Evolutionary conservation across 331 rosid genomes (phyloP).

Genomic region (Prunus yedoensis): DNA sequence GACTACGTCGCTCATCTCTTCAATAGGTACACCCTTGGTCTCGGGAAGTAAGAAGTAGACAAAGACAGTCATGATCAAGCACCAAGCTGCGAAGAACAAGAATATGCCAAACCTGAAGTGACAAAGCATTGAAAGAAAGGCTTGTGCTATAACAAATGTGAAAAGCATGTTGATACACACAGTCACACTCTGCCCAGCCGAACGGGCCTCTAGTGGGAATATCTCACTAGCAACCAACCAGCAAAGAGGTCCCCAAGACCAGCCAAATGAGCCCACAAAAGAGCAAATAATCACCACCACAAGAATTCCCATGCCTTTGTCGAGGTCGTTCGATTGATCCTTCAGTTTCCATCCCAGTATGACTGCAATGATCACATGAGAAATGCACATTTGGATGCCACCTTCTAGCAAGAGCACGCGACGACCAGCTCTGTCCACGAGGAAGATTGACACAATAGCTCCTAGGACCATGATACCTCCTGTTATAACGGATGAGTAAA

Average conservation of each 20-base stretch:
- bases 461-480: constrained; percentile 68
- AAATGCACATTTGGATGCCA: constrained; percentile 75
- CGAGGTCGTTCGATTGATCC: constrained; percentile 40
- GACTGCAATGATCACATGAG: constrained; percentile 54
- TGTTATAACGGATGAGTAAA: constrained; percentile 68
- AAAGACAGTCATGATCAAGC: constrained; percentile 56
- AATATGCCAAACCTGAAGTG: constrained; percentile 63
- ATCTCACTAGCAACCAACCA: constrained; percentile 79
- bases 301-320: constrained; percentile 42
- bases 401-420: constrained; percentile 64
- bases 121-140: constrained; percentile 67
- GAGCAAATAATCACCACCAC: constrained; percentile 65
- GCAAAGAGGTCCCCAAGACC: constrained; percentile 92
- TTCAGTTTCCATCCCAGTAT: constrained; percentile 42
- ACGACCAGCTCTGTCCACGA: constrained; percentile 68
- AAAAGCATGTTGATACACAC: constrained; percentile 63
- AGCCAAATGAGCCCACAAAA: constrained; percentile 68
- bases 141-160: constrained; percentile 66
- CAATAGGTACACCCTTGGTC: constrained; percentile 70
- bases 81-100: constrained; percentile 71
- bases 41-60: constrained; percentile 57
- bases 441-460: constrained; percentile 56
- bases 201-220: constrained; percentile 66
- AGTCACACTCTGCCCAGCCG: constrained; percentile 65
- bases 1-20: constrained; percentile 66